Conservation (phyloP, 2,329 filamentous ascomycete species). For the Sporothrix pallida region DNA sequence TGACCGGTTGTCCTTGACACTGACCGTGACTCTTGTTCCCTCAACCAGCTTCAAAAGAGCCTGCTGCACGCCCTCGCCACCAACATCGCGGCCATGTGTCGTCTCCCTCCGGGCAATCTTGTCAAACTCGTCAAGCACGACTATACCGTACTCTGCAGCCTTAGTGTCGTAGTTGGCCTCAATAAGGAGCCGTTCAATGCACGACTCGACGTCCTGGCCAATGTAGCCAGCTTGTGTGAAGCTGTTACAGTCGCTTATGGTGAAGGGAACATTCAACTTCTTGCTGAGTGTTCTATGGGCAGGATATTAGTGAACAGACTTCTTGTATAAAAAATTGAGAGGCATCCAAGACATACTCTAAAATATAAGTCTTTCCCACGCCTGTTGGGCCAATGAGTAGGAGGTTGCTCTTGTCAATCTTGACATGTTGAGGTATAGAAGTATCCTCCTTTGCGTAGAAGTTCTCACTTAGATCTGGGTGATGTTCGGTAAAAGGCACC, state of each 20-base stretch:
- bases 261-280: conserved; percentile 92
- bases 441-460: conserved; percentile 58
- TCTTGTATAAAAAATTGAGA: too few species aligned
- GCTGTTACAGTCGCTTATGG: conserved; percentile 93
- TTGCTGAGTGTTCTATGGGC: conserved; percentile 79
- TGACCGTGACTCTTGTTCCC: conserved; percentile 90
- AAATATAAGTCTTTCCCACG: conserved; percentile 95
- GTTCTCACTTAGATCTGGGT: conserved; percentile 47
- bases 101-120: conserved; percentile 92
- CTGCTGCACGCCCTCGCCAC: conserved; percentile 95
- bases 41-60: conserved; percentile 95
- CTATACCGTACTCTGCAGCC: conserved; percentile 86
- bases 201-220: conserved; percentile 95
- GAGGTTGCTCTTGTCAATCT: conserved; percentile 95
- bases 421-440: conserved; percentile 58
- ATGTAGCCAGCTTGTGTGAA: conserved; percentile 98
- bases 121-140: conserved; percentile 96
- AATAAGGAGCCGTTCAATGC: conserved; percentile 86
- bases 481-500: conserved; percentile 2
- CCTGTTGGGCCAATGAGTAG: conserved; percentile 89
- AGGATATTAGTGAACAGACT: conserved; percentile 29
- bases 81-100: conserved; percentile 88
- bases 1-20: conserved; percentile 78
- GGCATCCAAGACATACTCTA: conserved; percentile 58
- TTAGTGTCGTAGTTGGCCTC: conserved; percentile 88